Evolutionary conservation across 106 monocot genomes (phyloP).

Genomic region (Triglochin maritima): DNA sequence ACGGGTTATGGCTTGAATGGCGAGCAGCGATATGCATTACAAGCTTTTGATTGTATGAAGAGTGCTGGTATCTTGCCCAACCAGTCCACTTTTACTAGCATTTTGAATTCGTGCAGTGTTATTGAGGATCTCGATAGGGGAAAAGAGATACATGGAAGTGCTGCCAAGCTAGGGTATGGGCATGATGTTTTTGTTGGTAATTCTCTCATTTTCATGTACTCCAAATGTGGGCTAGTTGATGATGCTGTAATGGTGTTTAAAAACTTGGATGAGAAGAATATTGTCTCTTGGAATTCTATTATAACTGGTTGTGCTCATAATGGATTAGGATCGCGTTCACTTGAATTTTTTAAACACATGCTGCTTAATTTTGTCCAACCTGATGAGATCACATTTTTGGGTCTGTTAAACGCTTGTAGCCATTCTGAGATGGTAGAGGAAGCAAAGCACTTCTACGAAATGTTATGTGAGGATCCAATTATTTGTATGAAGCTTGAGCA

Average conservation of each 20-base stretch:
- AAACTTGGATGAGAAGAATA: constrained; percentile 30
- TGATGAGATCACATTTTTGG: constrained; percentile 76
- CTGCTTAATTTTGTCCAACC: constrained; percentile 20
- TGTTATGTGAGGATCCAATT: constrained; percentile 29
- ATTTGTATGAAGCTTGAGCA: constrained; percentile 45
- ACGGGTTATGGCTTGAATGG: constrained; percentile 45
- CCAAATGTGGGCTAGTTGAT: constrained; percentile 50
- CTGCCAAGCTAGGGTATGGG: constrained; percentile 38
- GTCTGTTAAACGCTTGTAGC: constrained; percentile 67
- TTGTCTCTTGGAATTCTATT: constrained; percentile 80
- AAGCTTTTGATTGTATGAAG: constrained; percentile 36
- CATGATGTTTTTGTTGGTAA: constrained; percentile 59
- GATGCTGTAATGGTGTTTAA: constrained; percentile 33
- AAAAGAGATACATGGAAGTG: constrained; percentile 32
- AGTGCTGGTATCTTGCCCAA: constrained; percentile 35
- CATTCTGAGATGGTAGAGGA: constrained; percentile 62
- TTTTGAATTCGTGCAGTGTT: constrained; percentile 42
- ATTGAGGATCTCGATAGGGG: constrained; percentile 53
- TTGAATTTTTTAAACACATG: constrained; percentile 46
- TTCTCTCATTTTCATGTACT: constrained; percentile 59
- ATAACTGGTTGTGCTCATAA: constrained; percentile 77
- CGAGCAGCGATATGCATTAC: constrained; percentile 38
- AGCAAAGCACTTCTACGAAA: constrained; percentile 43
- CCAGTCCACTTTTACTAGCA: constrained; percentile 53
- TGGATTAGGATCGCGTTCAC: constrained; percentile 37